A percentile compares a stretch with the other conserved stretches of the same genome.
Evolutionary conservation across 140 eudicot genomes (phyloP).

Genomic region (Bidens hawaiensis): DNA sequence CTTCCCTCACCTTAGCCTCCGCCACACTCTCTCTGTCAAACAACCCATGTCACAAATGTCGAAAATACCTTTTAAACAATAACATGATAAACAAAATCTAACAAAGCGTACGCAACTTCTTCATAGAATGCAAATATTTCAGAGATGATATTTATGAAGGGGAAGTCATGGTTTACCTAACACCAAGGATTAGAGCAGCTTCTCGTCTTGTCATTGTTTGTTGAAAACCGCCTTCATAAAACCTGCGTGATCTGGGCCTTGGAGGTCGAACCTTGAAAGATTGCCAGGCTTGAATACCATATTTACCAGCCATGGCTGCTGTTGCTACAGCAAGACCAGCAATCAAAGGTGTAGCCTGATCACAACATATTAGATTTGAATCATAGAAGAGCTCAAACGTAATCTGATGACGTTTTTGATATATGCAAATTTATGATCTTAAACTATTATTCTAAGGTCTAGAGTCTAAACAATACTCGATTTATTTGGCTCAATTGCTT

Average conservation of each 20-base stretch:
- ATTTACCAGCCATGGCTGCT: slow-evolving; percentile 86
- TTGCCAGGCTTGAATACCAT: slow-evolving; percentile 81
- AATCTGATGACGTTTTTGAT: background rate
- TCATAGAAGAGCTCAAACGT: background rate
- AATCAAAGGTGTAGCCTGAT: slow-evolving; percentile 66
- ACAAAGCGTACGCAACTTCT: background rate
- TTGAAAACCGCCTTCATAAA: slow-evolving; percentile 93
- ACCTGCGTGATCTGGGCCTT: slow-evolving; percentile 60
- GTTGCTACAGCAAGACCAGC: slow-evolving; percentile 89
- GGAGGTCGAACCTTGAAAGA: slow-evolving; percentile 85
- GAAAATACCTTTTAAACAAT: background rate
- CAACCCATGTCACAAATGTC: background rate
- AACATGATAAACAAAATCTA: background rate
- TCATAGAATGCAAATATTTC: background rate
- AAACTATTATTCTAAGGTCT: too few species aligned
- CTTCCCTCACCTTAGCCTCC: slow-evolving; percentile 60
- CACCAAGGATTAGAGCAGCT: slow-evolving; percentile 93
- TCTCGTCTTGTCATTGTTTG: slow-evolving; percentile 86
- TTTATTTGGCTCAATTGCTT: background rate
- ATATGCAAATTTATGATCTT: background rate
- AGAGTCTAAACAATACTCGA: background rate
- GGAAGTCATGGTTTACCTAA: slow-evolving; percentile 42
- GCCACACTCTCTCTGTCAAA: slow-evolving; percentile 60
- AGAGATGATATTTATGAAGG: background rate
- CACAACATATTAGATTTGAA: slow-evolving; percentile 15